Evolutionary conservation across 2,329 filamentous ascomycete genomes (phyloP).

Genomic region (Fusarium siculi): DNA sequence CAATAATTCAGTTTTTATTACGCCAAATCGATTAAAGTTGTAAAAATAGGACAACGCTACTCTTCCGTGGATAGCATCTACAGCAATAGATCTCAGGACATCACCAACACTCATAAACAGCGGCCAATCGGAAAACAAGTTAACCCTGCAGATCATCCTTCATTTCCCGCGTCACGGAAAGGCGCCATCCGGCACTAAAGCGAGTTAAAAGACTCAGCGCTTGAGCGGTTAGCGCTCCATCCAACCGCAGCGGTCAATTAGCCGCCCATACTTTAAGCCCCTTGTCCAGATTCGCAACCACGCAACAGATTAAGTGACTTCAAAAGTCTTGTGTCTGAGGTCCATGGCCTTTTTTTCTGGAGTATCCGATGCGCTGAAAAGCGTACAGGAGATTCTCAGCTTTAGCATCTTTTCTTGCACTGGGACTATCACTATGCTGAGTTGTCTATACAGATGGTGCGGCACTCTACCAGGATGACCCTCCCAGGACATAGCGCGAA

Average conservation of each 20-base stretch:
- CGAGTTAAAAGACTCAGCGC: constrained; percentile 4
- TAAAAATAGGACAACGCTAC: neutral
- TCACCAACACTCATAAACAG: constrained; percentile 11
- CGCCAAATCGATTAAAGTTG: too few relatives aligned
- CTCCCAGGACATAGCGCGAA: neutral
- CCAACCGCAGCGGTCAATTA: constrained; percentile 20
- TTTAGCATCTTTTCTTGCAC: neutral
- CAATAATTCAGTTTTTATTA: neutral
- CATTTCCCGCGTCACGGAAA: neutral
- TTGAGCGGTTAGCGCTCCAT: constrained; percentile 15
- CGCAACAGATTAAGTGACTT: neutral
- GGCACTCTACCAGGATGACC: constrained; percentile 14
- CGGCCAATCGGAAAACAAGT: constrained; percentile 17
- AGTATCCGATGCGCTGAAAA: neutral
- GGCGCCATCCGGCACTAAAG: constrained; percentile 4
- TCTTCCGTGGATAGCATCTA: neutral
- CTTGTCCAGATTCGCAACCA: neutral
- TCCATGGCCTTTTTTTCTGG: neutral
- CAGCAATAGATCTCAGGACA: constrained; percentile 5
- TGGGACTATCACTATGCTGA: neutral
- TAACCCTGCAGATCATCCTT: constrained; percentile 23
- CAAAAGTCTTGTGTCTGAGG: neutral
- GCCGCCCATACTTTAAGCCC: constrained; percentile 9
- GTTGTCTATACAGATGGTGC: constrained; percentile 10
- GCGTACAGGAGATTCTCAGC: neutral